Percentiles rank a stretch among this genome's conserved stretches.
These are phyloP conservation scores for Serpula lacrymans DNA, from an alignment of 768 basidiomycete species.

Conservation along the genomic window DNA sequence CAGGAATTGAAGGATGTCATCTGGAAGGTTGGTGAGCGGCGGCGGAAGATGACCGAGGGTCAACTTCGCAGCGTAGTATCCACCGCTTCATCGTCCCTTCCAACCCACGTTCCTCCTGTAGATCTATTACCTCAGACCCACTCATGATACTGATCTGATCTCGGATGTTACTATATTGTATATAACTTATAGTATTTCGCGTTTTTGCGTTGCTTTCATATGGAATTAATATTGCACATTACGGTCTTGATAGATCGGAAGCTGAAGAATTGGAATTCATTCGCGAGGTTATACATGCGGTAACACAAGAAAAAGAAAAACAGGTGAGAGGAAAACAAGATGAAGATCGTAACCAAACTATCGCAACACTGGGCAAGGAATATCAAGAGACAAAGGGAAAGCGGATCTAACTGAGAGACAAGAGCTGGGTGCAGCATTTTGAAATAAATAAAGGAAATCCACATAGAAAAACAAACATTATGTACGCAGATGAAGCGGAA, in stretches of 20 bases:
- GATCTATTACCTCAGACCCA: constrained; percentile 35
- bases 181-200: constrained; percentile 12
- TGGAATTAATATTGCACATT: not conserved
- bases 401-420: too few relatives aligned
- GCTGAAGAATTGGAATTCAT: not conserved
- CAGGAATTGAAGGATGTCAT: constrained; percentile 85
- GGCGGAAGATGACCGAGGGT: constrained; percentile 46
- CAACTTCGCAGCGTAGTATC: constrained; percentile 7
- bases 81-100: constrained; percentile 8
- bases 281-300: constrained; percentile 15
- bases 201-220: constrained; percentile 8
- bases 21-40: constrained; percentile 76
- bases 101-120: constrained; percentile 27
- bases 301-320: constrained; percentile 2
- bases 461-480: constrained; percentile 4
- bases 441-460: constrained; percentile 27
- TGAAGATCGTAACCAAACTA: constrained; percentile 5
- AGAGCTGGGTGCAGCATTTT: constrained; percentile 21
- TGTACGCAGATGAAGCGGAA: too few relatives aligned
- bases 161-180: constrained; percentile 3
- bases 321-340: constrained; percentile 3
- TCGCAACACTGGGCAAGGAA: constrained; percentile 10
- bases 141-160: constrained; percentile 16
- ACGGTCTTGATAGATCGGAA: not conserved
- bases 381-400: constrained; percentile 7